Evolutionary conservation across 306 rosid species (phyloP).

Genomic region (Cyclanthera cordifolia): DNA sequence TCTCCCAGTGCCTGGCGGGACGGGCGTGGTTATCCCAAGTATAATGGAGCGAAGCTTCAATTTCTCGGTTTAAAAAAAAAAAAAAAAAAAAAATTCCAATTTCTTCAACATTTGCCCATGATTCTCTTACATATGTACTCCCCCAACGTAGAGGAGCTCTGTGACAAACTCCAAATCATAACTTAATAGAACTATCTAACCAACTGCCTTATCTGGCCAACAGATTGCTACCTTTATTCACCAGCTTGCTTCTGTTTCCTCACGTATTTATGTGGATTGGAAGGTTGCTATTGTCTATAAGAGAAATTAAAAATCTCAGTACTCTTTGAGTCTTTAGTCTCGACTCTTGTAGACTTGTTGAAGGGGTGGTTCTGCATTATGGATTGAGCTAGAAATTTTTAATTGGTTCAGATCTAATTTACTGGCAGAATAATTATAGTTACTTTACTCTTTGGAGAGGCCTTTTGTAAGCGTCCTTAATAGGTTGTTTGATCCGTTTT

Average conservation of each 20-base stretch:
- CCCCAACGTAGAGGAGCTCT: neutral
- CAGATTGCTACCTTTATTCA: neutral
- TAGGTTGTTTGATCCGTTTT: too few relatives aligned
- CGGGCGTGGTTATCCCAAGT: too few relatives aligned
- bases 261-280: neutral
- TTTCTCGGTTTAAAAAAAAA: too few relatives aligned
- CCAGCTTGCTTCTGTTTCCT: neutral
- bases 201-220: too few relatives aligned
- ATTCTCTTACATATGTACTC: neutral
- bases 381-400: neutral
- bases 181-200: neutral
- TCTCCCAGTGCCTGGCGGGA: too few relatives aligned
- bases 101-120: neutral
- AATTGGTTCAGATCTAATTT: neutral
- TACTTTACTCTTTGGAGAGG: too few relatives aligned
- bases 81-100: too few relatives aligned
- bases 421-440: neutral
- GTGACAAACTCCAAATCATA: neutral
- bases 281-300: neutral
- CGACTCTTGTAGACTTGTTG: neutral
- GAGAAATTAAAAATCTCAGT: neutral
- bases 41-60: too few relatives aligned
- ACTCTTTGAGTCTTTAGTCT: neutral
- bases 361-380: neutral
- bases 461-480: too few relatives aligned